Evolutionary conservation across 805 yeast genomes (phyloP).

Genomic region (Kazachstania taianensis): DNA sequence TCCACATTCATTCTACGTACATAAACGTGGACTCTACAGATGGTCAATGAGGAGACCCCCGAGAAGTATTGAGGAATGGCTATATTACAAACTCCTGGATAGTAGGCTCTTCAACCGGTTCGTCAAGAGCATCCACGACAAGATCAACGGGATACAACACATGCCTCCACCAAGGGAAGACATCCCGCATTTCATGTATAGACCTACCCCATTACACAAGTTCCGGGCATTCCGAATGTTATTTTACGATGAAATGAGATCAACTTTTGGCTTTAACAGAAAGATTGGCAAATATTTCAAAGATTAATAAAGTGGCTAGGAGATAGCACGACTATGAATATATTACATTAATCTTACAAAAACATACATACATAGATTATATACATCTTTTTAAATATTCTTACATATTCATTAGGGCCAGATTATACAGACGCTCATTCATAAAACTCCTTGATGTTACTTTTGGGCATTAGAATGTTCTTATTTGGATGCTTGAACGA

Average conservation of each 20-base stretch:
- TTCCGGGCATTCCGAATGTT: constrained; percentile 49
- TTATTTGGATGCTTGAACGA: constrained; percentile 50
- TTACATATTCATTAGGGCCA: neutral
- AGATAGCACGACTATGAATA: too few species aligned
- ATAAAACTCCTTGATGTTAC: constrained; percentile 3
- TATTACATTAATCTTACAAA: neutral
- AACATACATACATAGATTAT: neutral
- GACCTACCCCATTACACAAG: constrained; percentile 47
- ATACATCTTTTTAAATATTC: too few species aligned
- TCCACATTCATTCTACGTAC: too few species aligned
- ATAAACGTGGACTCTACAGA: too few species aligned
- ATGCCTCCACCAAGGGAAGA: constrained; percentile 24
- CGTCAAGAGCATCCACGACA: constrained; percentile 54
- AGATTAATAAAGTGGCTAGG: constrained; percentile 8
- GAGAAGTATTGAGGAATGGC: constrained; percentile 38
- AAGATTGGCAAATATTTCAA: constrained; percentile 10
- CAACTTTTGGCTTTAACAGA: constrained; percentile 39
- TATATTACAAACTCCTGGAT: constrained; percentile 38
- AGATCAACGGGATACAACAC: constrained; percentile 47
- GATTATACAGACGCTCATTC: too few species aligned
- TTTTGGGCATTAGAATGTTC: constrained; percentile 31
- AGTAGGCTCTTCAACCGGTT: constrained; percentile 52
- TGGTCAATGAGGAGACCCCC: constrained; percentile 20
- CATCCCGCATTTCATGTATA: constrained; percentile 24
- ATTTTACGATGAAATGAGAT: constrained; percentile 52